A percentile compares a stretch with the other conserved stretches of the same genome.
Conservation (phyloP, 805 yeast species). For the Candida nemodendra region DNA sequence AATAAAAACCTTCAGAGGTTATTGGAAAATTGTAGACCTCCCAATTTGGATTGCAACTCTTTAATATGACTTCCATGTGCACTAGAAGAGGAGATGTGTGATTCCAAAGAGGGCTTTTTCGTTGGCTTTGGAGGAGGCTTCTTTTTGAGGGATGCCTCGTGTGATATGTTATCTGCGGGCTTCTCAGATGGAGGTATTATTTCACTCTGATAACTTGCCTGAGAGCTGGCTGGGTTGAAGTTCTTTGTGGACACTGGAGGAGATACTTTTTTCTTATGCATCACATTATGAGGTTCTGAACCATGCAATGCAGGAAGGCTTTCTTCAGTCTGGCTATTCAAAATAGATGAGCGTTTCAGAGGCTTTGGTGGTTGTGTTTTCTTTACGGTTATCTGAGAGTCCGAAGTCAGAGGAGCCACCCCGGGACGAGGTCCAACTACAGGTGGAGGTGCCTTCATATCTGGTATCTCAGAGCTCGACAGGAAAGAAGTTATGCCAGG, state of each 20-base stretch:
- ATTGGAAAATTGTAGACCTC: conserved; percentile 26
- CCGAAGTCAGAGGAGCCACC: no score
- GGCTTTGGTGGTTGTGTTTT: not conserved
- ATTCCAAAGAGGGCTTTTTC: not conserved
- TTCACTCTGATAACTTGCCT: no score
- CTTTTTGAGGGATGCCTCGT: conserved; percentile 7
- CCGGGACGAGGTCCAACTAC: no score
- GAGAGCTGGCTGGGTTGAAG: no score
- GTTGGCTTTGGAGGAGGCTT: conserved; percentile 14
- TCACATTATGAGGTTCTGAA: conserved; percentile 2
- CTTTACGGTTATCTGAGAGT: no score
- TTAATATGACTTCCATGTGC: conserved; percentile 29
- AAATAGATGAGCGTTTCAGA: conserved; percentile 1
- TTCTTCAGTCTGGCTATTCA: no score
- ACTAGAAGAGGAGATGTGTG: conserved; percentile 2
- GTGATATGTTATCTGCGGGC: not conserved
- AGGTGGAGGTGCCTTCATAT: conserved; percentile 17
- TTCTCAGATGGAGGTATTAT: conserved; percentile 1
- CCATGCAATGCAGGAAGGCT: no score
- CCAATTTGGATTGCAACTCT: conserved; percentile 31
- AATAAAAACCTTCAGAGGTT: no score
- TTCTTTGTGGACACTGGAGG: conserved; percentile 17
- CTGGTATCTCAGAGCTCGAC: conserved; percentile 2
- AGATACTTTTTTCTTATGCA: conserved; percentile 6
- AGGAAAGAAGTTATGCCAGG: conserved; percentile 1